Evolutionary conservation across 352 stramenopile species (phyloP), one percentile per base, ranked within the genome.

Genomic region (Pythium scleroteichum): DNA sequence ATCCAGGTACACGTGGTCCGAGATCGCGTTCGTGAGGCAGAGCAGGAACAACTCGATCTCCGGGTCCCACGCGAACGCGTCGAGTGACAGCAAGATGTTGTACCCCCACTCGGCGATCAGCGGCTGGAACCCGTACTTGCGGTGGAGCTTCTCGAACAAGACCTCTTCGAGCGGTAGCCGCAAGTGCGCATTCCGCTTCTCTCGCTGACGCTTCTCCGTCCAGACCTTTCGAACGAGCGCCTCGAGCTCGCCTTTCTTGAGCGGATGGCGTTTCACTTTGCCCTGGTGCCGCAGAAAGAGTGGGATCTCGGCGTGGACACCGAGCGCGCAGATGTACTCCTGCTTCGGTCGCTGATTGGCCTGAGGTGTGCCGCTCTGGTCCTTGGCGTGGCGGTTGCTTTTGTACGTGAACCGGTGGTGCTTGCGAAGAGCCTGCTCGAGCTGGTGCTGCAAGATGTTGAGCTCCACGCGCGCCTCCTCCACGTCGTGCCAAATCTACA

Each of bases 91-190:
- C 3, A 94, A 52, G n/a, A 92, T 73, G 61, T 92, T 94, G 67
- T 94, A 94, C n/a, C 84, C 84, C 82, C 82, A 94, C 65, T 94
- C 82, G 3, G 85, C 85, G 32, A 94, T 86, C 20, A 91, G 62
- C 1, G 85, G 80, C 66, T 94, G 82, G 59, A 92, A 92, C 2
- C 82, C 82, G 58, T 88, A 92, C 62, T 90, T 90, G 45, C 79
- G 79, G 49, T 92, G 72, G 45, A 94, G 69, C 45, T 87, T 85
- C 45, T 94, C 84, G 55, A 87, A 92, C 41, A 94, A 24, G 0
- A 88, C 72, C 10, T 92, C 75, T 22, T 94, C 84, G 5, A 92
- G 63, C 10, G 69, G 61, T 14, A 85, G 68, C 14, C 59, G 66
- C 17, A 64, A 51, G 0, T 83, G 53, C 9, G 78, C 77, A 38